Percentiles rank a stretch among this genome's conserved stretches.
Conservation (phyloP, 495 filamentous ascomycete genomes). For the Tuber aestivum region DNA sequence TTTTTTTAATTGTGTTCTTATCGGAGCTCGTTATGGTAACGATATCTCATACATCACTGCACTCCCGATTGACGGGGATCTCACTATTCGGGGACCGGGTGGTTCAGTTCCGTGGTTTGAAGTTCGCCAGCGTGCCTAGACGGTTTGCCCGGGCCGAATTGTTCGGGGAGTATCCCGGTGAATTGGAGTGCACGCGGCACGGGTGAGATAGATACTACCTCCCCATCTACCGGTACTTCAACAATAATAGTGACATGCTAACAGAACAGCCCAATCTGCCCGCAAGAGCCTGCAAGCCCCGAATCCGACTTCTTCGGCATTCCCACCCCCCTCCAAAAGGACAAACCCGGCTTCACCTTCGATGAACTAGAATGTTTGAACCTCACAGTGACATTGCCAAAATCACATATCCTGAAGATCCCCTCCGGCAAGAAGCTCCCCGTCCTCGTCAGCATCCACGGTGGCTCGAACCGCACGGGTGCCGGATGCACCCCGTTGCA, state of each 20-base stretch:
- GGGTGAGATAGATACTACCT: background rate
- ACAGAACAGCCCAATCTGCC: background rate
- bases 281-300: background rate
- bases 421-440: slow-evolving; percentile 6
- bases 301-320: background rate
- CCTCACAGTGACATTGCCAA: background rate
- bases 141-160: background rate
- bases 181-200: background rate
- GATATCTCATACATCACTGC: background rate
- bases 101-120: background rate
- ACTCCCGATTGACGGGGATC: background rate
- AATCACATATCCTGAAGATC: background rate
- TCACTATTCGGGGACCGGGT: background rate
- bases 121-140: background rate
- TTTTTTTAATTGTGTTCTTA: background rate
- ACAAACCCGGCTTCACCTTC: background rate
- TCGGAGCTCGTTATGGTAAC: background rate
- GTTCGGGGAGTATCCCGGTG: background rate
- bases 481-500: background rate
- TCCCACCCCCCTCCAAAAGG: background rate
- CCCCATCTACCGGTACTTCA: background rate
- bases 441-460: slow-evolving; percentile 20
- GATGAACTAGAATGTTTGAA: background rate
- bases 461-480: slow-evolving; percentile 4
- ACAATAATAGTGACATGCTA: background rate